Evolutionary conservation across 352 stramenopile genomes (phyloP).

Genomic region (Phytophthora uliginosa): DNA sequence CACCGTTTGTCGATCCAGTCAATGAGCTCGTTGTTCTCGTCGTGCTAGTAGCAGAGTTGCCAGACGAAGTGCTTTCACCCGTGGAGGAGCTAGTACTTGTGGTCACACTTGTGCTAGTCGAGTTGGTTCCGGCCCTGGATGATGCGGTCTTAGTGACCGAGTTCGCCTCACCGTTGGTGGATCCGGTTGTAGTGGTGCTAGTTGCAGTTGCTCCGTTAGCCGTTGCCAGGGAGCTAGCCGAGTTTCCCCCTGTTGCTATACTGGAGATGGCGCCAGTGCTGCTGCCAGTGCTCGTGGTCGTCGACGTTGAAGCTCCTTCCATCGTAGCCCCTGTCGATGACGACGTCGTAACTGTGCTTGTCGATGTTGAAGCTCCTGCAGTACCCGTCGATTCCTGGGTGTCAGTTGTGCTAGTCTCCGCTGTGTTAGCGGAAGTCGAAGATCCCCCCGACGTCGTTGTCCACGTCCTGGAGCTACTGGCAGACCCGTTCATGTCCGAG

Average conservation of each 20-base stretch:
- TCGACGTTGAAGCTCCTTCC: conserved; percentile 18
- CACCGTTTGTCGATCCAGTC: neutral
- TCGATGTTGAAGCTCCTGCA: conserved; percentile 10
- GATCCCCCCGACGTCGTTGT: conserved; percentile 16
- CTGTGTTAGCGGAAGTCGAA: neutral
- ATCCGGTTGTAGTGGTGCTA: conserved; percentile 8
- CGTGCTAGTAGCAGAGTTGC: conserved; percentile 1
- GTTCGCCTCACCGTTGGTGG: conserved; percentile 1
- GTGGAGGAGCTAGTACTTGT: conserved; percentile 11
- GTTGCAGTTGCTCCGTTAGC: conserved; percentile 4
- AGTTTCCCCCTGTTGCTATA: conserved; percentile 15
- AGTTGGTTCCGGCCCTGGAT: conserved; percentile 6
- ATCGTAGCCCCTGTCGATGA: conserved; percentile 20
- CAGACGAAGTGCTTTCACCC: neutral
- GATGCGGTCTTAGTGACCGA: conserved; percentile 7
- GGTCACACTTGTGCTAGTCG: conserved; percentile 9
- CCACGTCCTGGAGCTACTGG: conserved; percentile 20
- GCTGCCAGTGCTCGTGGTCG: conserved; percentile 6
- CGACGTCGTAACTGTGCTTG: conserved; percentile 13
- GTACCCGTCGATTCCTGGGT: conserved; percentile 9
- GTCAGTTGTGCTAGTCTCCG: conserved; percentile 14
- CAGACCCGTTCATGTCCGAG: conserved; percentile 26
- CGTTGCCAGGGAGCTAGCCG: conserved; percentile 12
- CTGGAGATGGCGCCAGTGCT: neutral
- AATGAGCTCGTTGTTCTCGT: conserved; percentile 1